Conservation (phyloP, 805 yeast genomes). For the Metschnikowia continentalis region DNA sequence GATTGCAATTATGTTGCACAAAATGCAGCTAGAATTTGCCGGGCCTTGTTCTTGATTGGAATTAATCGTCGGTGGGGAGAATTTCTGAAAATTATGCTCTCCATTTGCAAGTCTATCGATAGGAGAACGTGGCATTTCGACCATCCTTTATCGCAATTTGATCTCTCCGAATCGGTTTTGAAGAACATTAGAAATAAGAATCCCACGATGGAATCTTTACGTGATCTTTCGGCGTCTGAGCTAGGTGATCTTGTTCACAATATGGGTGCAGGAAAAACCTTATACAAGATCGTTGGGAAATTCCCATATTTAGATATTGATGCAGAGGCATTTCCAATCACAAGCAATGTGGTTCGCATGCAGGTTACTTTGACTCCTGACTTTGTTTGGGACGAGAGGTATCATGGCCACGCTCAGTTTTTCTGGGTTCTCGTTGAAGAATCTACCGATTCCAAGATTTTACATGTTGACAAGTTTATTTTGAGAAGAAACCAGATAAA, state of each 20-base stretch:
- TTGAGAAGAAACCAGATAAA: constrained; percentile 55
- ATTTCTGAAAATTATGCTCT: constrained; percentile 67
- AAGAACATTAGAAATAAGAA: constrained; percentile 59
- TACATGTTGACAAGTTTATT: constrained; percentile 80
- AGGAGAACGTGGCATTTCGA: constrained; percentile 82
- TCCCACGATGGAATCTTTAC: constrained; percentile 65
- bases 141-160: constrained; percentile 88
- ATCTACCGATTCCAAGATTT: constrained; percentile 62
- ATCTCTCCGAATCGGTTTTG: constrained; percentile 62
- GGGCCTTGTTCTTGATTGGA: constrained; percentile 86
- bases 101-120: constrained; percentile 84
- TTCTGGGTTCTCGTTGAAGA: constrained; percentile 95
- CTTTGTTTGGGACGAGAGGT: constrained; percentile 77
- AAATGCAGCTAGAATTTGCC: constrained; percentile 86
- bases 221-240: constrained; percentile 71
- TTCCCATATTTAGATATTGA: constrained; percentile 76
- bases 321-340: constrained; percentile 84
- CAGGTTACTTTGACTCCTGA: constrained; percentile 68
- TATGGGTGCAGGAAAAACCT: constrained; percentile 58
- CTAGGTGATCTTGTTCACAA: constrained; percentile 90
- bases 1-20: constrained; percentile 94
- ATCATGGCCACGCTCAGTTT: constrained; percentile 79
- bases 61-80: constrained; percentile 89
- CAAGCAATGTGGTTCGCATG: constrained; percentile 79
- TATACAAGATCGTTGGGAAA: constrained; percentile 57